Base-by-base conservation (phyloP, 768 basidiomycete species). In the Boletus rubroflammeus region DNA sequence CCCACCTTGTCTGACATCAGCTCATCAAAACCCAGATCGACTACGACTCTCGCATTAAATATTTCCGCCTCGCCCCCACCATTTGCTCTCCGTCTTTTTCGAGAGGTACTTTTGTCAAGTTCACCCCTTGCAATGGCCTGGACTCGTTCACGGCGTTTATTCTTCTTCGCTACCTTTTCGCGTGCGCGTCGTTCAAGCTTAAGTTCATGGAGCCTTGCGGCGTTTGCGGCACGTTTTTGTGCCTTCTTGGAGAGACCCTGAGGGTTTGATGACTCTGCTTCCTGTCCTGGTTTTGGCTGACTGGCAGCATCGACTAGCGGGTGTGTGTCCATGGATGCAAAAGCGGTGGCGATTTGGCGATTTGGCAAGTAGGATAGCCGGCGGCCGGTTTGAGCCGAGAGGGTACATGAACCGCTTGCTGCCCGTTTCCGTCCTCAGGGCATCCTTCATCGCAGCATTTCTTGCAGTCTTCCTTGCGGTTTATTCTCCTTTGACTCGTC, bases 21-120 rank as follows among this genome's bases (percentile, higher is more conserved):
- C 41, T 94, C 82, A 67, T 98, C 95, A 68, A 97, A 98, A 9
- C 86, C 92, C 17, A 98, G 77, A 73, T 99, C 97, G 19, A 98
- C 70, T 32, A 92, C 82, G 3, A 93, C 78, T 54, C 78, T 79
- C 21, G 88, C 90, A 6, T 81, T 78, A 59, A 82, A 85, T 56
- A 55, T 48, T 29, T 66, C 55, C 42, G 62, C 66, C 70, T 75
- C 76, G 75, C 81, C 59, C 65, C 72, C 60, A 62, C 70, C 58
- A 70, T 57, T 51, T 39, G 23, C 56, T 58, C 39, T 65, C 35
- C 49, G 52, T 48, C 53, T 59, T 46, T 62, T 71, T 26, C 45
- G 52, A 49, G 56, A 47, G 29, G 23, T 21, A 7, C 13, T 50
- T 29, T 46, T 57, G 35, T 78, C 78, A 45, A 79, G 76, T 47